A percentile compares a stretch with the other conserved stretches of the same genome.
These are phyloP conservation scores for Carex myosuroides DNA, from an alignment of 176 grass and related monocot genomes.

Conservation along the genomic window DNA sequence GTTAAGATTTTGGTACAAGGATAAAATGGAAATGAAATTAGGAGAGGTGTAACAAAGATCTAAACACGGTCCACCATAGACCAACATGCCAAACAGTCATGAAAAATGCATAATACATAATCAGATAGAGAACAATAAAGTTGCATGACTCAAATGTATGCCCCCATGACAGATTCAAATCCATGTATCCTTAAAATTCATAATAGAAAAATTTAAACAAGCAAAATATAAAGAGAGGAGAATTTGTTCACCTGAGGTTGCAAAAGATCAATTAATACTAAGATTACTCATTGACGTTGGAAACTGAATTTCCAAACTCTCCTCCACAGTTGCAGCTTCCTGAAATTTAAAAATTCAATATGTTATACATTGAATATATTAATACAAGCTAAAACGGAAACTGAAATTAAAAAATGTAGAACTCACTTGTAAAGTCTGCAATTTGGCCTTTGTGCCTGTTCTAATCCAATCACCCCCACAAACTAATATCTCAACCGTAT, in stretches of 20 bases:
- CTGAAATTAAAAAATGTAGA: no score
- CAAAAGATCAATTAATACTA: no score
- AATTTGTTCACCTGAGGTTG: constrained; percentile 65
- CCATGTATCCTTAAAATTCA: neutral
- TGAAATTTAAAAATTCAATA: no score
- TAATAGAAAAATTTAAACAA: neutral
- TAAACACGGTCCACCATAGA: constrained; percentile 6
- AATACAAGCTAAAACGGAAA: no score
- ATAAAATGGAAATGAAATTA: neutral
- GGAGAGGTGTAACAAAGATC: neutral
- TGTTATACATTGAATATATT: no score
- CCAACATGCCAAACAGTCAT: neutral
- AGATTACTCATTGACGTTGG: no score
- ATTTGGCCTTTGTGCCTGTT: no score
- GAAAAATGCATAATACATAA: constrained; percentile 7
- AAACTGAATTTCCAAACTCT: no score
- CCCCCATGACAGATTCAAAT: neutral
- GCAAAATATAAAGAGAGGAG: constrained; percentile 16
- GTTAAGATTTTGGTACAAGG: neutral
- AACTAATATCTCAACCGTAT: no score
- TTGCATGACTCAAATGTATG: neutral
- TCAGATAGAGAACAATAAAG: neutral
- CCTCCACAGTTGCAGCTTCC: no score
- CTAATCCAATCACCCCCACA: no score
- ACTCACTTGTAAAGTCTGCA: no score